phyloP scores from a whole-genome alignment of 768 basidiomycete genomes.

The Xerocomellus amylosporus region DNA sequence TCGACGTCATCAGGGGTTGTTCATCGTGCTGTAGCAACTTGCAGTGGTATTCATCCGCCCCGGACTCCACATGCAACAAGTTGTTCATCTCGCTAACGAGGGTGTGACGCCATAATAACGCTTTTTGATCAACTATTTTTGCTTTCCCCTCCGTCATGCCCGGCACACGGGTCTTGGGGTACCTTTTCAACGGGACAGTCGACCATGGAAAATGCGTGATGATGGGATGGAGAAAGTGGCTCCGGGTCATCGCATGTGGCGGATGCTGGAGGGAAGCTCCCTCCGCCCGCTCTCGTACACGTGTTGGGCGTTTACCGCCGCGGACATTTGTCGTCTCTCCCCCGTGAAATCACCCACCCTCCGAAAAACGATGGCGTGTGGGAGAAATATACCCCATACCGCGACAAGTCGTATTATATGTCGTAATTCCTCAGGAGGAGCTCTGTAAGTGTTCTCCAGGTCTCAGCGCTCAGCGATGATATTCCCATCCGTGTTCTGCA shows the following conservation, averaged over 20 bases:
- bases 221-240: background rate
- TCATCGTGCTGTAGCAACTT: background rate
- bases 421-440: slow-evolving; percentile 4
- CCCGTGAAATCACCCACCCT: background rate
- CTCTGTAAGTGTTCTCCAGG: background rate
- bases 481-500: background rate
- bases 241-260: slow-evolving; percentile 3
- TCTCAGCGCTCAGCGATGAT: background rate
- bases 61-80: slow-evolving; percentile 2
- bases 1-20: slow-evolving; percentile 21
- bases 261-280: slow-evolving; percentile 16
- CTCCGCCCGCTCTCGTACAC: background rate
- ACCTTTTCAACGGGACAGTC: background rate
- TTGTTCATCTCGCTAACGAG: slow-evolving; percentile 13
- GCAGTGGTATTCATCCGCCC: background rate
- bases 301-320: slow-evolving; percentile 8
- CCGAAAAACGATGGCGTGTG: background rate
- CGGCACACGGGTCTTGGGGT: slow-evolving; percentile 9
- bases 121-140: background rate
- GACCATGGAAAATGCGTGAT: background rate
- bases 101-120: slow-evolving; percentile 8
- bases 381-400: background rate
- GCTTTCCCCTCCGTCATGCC: background rate
- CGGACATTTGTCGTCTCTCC: slow-evolving; percentile 10
- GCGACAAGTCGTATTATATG: background rate